These are phyloP conservation scores for Candida parachauliodes DNA, from an alignment of 805 yeast species.

Conservation along the genomic window DNA sequence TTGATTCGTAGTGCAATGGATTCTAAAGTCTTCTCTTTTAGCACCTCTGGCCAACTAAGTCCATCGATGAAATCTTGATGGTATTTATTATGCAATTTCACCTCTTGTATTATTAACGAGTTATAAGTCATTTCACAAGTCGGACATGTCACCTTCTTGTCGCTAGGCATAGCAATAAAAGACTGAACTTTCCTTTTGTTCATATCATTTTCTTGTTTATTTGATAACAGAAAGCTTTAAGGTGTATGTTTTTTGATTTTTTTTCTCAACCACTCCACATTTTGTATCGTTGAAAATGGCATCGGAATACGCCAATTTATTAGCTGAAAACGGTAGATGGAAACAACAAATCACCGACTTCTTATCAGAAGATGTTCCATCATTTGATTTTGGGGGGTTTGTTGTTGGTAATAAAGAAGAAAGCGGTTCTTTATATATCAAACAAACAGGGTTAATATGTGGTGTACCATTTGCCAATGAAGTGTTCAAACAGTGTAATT, in stretches of 20 bases:
- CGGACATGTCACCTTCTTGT: conserved; percentile 32
- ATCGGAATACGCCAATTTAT: conserved; percentile 45
- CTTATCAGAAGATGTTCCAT: conserved; percentile 86
- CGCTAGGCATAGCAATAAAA: conserved; percentile 13
- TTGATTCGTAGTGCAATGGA: conserved; percentile 24
- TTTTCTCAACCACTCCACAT: conserved; percentile 2
- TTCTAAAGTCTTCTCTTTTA: conserved; percentile 3
- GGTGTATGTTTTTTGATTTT: conserved; percentile 1
- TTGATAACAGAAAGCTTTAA: too few species aligned
- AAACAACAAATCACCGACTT: conserved; percentile 70
- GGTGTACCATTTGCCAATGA: conserved; percentile 91
- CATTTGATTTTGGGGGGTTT: conserved; percentile 90
- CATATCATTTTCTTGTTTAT: conserved; percentile 7
- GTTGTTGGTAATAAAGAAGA: conserved; percentile 81
- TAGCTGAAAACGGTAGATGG: conserved; percentile 82
- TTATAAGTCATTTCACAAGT: conserved; percentile 55
- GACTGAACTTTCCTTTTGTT: conserved; percentile 15
- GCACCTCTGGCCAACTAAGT: conserved; percentile 37
- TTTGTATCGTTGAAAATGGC: conserved; percentile 7
- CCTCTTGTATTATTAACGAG: conserved; percentile 38
- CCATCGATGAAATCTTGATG: conserved; percentile 52
- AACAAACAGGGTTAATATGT: conserved; percentile 72
- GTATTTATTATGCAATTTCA: conserved; percentile 46
- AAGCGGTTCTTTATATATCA: conserved; percentile 76
- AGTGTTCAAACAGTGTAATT: conserved; percentile 71